Conservation (phyloP, 164 flowering plant species). For the Nymphaea colorata region DNA sequence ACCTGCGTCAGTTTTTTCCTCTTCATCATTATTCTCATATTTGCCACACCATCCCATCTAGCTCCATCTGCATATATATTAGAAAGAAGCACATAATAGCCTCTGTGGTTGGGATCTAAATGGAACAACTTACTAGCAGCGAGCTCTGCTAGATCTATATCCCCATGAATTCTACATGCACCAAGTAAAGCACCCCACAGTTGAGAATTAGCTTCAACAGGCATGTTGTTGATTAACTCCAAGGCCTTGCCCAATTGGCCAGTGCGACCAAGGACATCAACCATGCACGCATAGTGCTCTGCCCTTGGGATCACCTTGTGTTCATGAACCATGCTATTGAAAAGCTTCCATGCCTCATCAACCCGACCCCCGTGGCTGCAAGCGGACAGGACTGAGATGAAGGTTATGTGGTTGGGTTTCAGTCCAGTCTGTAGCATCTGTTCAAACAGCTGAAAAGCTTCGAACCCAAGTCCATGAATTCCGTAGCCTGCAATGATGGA, state of each 20-base stretch:
- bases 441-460: conserved; percentile 30
- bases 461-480: conserved; percentile 35
- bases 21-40: conserved; percentile 21
- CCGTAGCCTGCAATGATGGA: conserved; percentile 46
- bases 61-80: conserved; percentile 33
- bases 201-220: conserved; percentile 20
- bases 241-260: conserved; percentile 37
- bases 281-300: conserved; percentile 41
- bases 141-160: conserved; percentile 29
- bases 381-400: conserved; percentile 42
- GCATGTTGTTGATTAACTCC: conserved; percentile 26
- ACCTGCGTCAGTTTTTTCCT: conserved; percentile 24
- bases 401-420: conserved; percentile 40
- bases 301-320: conserved; percentile 19
- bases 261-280: conserved; percentile 48
- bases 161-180: conserved; percentile 38
- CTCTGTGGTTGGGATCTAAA: conserved; percentile 33
- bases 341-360: conserved; percentile 31
- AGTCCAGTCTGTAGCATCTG: conserved; percentile 22
- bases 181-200: conserved; percentile 60
- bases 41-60: conserved; percentile 31
- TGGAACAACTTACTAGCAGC: conserved; percentile 27
- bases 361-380: conserved; percentile 51
- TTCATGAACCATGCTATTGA: conserved; percentile 28
- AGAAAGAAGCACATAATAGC: conserved; percentile 37